phyloP scores from a whole-genome alignment of 2,329 filamentous ascomycete species.

The Plectosphaerella sp. region DNA sequence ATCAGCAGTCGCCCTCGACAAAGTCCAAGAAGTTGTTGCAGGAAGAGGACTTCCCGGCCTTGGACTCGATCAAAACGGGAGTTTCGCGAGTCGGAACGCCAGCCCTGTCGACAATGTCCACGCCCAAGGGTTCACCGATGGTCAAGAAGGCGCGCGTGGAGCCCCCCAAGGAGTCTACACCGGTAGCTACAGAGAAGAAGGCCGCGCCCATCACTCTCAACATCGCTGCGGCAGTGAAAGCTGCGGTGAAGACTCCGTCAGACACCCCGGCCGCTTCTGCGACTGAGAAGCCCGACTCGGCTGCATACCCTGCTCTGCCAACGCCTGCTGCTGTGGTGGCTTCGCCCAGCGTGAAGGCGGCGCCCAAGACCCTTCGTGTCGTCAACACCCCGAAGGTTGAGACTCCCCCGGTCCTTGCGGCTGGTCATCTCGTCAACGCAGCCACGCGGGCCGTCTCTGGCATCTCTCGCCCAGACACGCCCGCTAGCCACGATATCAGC shows the following conservation, averaged over 20 bases:
- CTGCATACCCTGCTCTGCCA: constrained; percentile 48
- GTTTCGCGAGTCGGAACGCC: constrained; percentile 23
- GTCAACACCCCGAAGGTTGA: constrained; percentile 64
- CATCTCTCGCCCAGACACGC: constrained; percentile 62
- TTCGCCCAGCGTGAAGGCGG: constrained; percentile 46
- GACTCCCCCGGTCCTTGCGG: constrained; percentile 31
- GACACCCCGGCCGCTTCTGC: constrained; percentile 11
- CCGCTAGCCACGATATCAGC: constrained; percentile 69
- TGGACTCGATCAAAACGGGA: constrained; percentile 39
- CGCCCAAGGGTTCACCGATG: constrained; percentile 26
- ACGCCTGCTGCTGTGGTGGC: constrained; percentile 29
- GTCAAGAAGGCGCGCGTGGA: constrained; percentile 24
- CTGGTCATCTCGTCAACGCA: background rate
- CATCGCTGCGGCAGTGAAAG: constrained; percentile 44
- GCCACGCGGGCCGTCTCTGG: constrained; percentile 37
- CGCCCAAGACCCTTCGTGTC: constrained; percentile 64
- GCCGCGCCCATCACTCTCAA: constrained; percentile 39
- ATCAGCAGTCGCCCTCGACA: constrained; percentile 20
- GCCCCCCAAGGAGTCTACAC: constrained; percentile 11
- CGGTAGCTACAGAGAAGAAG: constrained; percentile 27
- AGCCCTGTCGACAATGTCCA: constrained; percentile 27
- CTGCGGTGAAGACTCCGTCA: constrained; percentile 18
- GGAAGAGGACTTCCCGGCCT: constrained; percentile 60
- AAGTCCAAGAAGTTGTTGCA: constrained; percentile 32
- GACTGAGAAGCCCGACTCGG: constrained; percentile 27